Base-by-base conservation (phyloP, 768 basidiomycete species). In the Obba rivulosa region DNA sequence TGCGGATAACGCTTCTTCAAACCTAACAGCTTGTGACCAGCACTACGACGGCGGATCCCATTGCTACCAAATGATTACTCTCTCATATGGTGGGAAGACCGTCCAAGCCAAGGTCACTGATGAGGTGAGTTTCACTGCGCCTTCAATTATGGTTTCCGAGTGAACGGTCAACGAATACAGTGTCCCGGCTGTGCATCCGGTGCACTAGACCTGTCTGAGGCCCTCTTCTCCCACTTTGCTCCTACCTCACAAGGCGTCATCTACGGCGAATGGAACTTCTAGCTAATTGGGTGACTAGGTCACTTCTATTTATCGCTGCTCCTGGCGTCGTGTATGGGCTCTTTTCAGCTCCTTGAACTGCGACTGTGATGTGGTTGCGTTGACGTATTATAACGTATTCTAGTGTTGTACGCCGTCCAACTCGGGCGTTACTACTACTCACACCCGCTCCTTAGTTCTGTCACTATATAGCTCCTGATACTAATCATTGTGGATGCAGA, bases 21-120 rank as follows among this genome's bases (percentile, higher is more conserved):
- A 9, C 10, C 1, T 38, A 38, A 14, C 14, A 24, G 7, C 8
- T 16, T 13, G 24, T 45, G 20, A 49, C 14, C 59, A 83, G 80
- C 80, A 86, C 79, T 87, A 66, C 67, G 73, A 67, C 23, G 56
- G 62, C 28, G 73, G 72, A 11, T 69, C 59, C 42, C 59, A 77
- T 54, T 90, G 88, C 58, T 77, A 68, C 62, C 69, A 82, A 65
- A 64, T 51, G 47, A 83, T 91, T 58, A 78, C 74, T 21, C 83
- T 91, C 57, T 68, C 69, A 1, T 76, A 68, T 59, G 68, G 71
- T 28, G 87, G 87, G 37, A 79, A 78, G 60, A 68, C 76, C 3
- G 61, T 76, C 0, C 56, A 54, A 25, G 88, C 87, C 5, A 71
- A 69, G 13, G 78, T 92, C 53, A 69, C 67, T 53, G 88, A 92